A percentile compares a stretch with the other conserved stretches of the same genome.
phyloP scores from a whole-genome alignment of 371 early-diverging fungal species.

The Mucor mucedo region DNA sequence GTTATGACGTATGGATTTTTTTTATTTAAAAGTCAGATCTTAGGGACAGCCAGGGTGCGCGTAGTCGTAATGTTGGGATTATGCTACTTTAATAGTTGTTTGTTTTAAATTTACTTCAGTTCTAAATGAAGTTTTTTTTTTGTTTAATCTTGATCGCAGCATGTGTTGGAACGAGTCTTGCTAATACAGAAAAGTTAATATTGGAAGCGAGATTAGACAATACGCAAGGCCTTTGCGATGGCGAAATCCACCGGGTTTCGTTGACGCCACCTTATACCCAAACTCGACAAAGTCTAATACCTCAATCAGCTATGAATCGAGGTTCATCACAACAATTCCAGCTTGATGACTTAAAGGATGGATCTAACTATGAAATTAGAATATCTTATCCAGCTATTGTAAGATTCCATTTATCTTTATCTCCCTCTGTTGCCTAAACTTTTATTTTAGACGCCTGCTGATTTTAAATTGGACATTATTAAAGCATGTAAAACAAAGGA shows the following conservation, averaged over 20 bases:
- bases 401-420: neutral
- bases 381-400: constrained; percentile 54
- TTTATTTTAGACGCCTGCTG: constrained; percentile 42
- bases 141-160: constrained; percentile 5
- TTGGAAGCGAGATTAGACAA: constrained; percentile 13
- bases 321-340: constrained; percentile 21
- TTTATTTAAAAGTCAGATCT: too few relatives aligned
- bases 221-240: neutral
- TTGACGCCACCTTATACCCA: constrained; percentile 27
- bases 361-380: constrained; percentile 38
- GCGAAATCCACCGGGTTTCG: neutral
- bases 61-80: too few relatives aligned
- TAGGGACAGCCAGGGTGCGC: too few relatives aligned
- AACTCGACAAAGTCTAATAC: constrained; percentile 18
- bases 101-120: neutral
- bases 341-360: constrained; percentile 20
- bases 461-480: constrained; percentile 32
- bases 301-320: neutral
- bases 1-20: too few relatives aligned
- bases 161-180: constrained; percentile 13
- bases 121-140: neutral
- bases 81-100: neutral
- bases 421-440: neutral
- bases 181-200: constrained; percentile 53
- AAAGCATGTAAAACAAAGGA: constrained; percentile 12